Conservation (phyloP, 2,329 filamentous ascomycete genomes). For the Pleomassaria siparia region DNA sequence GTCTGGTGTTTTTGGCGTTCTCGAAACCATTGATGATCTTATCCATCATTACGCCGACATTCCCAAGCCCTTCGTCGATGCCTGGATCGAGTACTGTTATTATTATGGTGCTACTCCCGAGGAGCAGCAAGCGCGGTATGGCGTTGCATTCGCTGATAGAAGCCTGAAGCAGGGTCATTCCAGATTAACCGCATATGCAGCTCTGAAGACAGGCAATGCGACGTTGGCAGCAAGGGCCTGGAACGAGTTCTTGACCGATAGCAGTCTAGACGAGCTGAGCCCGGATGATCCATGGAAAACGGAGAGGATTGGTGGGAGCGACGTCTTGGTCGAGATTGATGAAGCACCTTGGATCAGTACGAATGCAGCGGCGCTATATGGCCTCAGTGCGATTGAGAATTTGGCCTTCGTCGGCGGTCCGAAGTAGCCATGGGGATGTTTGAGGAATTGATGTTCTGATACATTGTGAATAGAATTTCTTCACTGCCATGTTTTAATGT, state of each 20-base stretch:
- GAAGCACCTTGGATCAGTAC: conserved; percentile 61
- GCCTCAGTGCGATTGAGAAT: conserved; percentile 59
- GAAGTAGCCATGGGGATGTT: background rate
- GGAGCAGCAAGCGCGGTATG: conserved; percentile 58
- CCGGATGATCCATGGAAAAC: conserved; percentile 50
- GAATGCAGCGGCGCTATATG: conserved; percentile 60
- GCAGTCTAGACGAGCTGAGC: conserved; percentile 32
- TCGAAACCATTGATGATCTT: conserved; percentile 60
- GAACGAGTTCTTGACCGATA: conserved; percentile 54
- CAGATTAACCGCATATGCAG: conserved; percentile 59
- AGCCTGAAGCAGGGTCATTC: conserved; percentile 60
- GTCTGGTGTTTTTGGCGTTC: conserved; percentile 60
- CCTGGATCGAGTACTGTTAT: conserved; percentile 63
- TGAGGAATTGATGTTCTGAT: background rate
- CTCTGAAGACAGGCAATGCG: conserved; percentile 47
- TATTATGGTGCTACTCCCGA: conserved; percentile 55
- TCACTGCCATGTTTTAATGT: no score
- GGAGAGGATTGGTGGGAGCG: conserved; percentile 46
- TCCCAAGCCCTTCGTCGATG: conserved; percentile 54
- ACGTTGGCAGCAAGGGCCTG: conserved; percentile 56
- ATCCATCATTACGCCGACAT: conserved; percentile 53
- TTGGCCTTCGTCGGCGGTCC: conserved; percentile 45
- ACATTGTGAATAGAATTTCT: no score
- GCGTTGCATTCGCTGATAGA: conserved; percentile 48
- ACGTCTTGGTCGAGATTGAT: conserved; percentile 52